phyloP scores from a whole-genome alignment of 2,329 filamentous ascomycete species.

The Nigrospora sphaerica region DNA sequence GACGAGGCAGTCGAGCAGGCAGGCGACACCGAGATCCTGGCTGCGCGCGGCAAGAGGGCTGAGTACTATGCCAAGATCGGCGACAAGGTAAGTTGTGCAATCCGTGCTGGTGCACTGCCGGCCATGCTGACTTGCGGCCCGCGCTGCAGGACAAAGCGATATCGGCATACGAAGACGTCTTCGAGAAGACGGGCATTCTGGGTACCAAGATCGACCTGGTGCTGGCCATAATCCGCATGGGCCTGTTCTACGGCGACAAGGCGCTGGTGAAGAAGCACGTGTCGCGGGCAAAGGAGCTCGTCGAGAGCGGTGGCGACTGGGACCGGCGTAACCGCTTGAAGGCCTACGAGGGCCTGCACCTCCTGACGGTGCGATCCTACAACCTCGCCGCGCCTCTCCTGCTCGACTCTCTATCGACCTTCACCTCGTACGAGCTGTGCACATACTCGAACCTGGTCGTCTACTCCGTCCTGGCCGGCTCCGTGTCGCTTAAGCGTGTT shows the following conservation, averaged over 20 bases:
- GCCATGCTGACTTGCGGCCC: not conserved
- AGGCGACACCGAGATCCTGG: constrained; percentile 90
- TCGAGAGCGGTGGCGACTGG: constrained; percentile 96
- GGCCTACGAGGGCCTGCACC: constrained; percentile 92
- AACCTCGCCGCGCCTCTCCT: constrained; percentile 74
- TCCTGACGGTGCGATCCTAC: constrained; percentile 88
- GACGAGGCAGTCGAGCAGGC: constrained; percentile 94
- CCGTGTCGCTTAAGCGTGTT: constrained; percentile 88
- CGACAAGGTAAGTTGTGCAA: constrained; percentile 65
- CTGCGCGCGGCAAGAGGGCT: constrained; percentile 86
- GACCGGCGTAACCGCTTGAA: constrained; percentile 96
- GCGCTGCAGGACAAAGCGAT: constrained; percentile 78
- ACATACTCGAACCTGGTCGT: constrained; percentile 91
- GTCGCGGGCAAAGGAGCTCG: constrained; percentile 79
- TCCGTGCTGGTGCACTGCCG: not conserved
- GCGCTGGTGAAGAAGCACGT: constrained; percentile 88
- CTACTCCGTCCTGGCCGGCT: constrained; percentile 91
- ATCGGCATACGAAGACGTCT: constrained; percentile 82
- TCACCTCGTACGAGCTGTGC: constrained; percentile 98
- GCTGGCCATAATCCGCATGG: constrained; percentile 91
- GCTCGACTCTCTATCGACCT: constrained; percentile 94
- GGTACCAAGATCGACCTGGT: constrained; percentile 97
- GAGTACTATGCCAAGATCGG: constrained; percentile 95
- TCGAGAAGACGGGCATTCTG: constrained; percentile 95
- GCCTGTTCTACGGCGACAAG: constrained; percentile 93